Conservation (phyloP, 768 basidiomycete species). For the Phylloporus rhodoxanthus region DNA sequence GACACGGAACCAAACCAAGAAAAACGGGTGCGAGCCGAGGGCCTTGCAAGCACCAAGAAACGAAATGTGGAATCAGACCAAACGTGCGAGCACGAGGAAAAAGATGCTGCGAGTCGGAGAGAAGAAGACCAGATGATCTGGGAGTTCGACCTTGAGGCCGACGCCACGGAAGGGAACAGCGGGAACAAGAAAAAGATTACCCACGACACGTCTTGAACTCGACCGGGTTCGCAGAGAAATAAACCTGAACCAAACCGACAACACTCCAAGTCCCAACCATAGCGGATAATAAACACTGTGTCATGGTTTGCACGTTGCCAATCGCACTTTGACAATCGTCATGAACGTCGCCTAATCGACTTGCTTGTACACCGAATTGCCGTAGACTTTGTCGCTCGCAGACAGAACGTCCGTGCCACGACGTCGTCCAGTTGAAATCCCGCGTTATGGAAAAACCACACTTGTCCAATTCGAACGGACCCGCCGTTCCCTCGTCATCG, state of each 20-base stretch:
- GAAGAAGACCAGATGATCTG: not conserved
- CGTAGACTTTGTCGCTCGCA: not conserved
- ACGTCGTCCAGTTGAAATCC: not conserved
- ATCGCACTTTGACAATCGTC: not conserved
- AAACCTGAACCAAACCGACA: not conserved
- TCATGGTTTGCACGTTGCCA: too few relatives aligned
- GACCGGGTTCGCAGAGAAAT: not conserved
- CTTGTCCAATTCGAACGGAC: not conserved
- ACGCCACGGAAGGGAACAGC: not conserved
- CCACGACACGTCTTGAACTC: not conserved
- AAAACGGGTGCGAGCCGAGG: not conserved
- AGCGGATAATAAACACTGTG: not conserved
- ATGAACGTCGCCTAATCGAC: not conserved
- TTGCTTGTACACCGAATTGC: not conserved
- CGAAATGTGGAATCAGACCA: not conserved
- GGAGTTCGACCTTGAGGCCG: not conserved
- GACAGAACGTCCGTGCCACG: too few relatives aligned
- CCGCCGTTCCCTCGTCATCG: not conserved
- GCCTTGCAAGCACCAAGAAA: not conserved
- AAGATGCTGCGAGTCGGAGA: not conserved
- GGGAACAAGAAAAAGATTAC: not conserved
- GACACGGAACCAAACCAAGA: not conserved
- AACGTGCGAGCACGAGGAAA: not conserved
- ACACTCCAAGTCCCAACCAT: not conserved
- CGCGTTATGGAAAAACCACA: not conserved